Base-by-base conservation (phyloP, 345 rosid genomes). In the Adansonia digitata region DNA sequence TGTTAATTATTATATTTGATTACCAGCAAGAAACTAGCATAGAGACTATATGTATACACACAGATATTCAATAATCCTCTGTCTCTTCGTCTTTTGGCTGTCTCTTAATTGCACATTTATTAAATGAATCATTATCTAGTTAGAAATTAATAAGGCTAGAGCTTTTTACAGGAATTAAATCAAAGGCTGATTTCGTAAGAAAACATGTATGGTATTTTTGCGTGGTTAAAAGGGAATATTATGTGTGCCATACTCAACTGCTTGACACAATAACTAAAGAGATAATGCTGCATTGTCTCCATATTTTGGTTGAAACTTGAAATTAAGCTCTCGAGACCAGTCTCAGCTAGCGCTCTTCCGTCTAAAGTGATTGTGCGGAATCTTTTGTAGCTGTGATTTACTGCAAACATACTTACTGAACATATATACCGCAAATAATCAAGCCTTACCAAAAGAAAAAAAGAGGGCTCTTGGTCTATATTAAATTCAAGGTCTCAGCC, bases 221-320 rank as follows among this genome's bases (percentile, higher is more conserved):
- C 1, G 34, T 31, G 34, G 3, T 31, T 3, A 1, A 31, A 31
- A 31, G 34, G 34, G 34, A 31, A 31, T n/a, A n/a, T n/a, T 43
- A 69, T 57, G 69, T 31, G 74, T 31, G 20, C 59, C 73, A 9
- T 37, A 53, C 76, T 71, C 76, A 75, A 62, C 55, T 62, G 49
- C 34, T 34, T 35, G 62, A n/a, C n/a, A 57, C 62, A 78, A 46
- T 46, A 69, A 73, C 69, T n/a, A n/a, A n/a, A 18, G 42, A 26
- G 5, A 18, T 3, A 40, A 11, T 31, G 43, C 27, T 40, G 27
- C 40, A 5, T n/a, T 40, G 40, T 24, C 15, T 43, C 14, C 10
- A 15, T 14, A 31, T 63, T 39, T 39, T 65, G 29, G 27, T n/a
- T n/a, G n/a, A n/a, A n/a, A n/a, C n/a, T 62, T 34, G 22, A 62